Evolutionary conservation across 2,329 filamentous ascomycete species (phyloP), one percentile per base, ranked within the genome.

Genomic region (Trichophyton schoenleinii): DNA sequence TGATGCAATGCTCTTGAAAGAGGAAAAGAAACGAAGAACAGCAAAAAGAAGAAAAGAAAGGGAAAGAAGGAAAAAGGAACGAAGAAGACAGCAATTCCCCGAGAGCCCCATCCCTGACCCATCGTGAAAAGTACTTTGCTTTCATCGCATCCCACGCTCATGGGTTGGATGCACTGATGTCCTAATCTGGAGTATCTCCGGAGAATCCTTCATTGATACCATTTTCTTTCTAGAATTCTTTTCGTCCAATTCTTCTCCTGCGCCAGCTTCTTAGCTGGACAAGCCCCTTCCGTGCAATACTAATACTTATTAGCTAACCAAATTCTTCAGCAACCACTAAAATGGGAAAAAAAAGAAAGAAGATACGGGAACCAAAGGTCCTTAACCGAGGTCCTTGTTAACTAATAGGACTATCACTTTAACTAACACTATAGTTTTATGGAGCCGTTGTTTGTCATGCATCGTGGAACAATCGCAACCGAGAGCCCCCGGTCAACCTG

Each of bases 381-480:
- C 49, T 52, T 52, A 52, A 38, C 34, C 46, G 46, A 52, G 46
- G 18, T 9, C 8, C 18, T 13, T 52, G 18, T 28, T 52, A 52
- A 38, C 34, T 38, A 38, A 38, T 11, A 25, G 46, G 46, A 28
- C 22, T 25, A 52, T 52, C 18, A 52, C 3, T 25, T 52, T 11
- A 3, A 11, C 11, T 38, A 38, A 38, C 34, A 38, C 34, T 28
- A 52, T 52, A 52, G 46, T 52, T 52, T n/a, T n/a, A 44, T 44
- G 41, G 41, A 18, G 18, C 49, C 49, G 49, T 34, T 53, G 49
- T 53, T 53, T 53, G 49, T 53, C 49, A 53, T 53, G 49, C 18
- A 52, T 31, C 49, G 22, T 53, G 49, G 49, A 53, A 53, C 49
- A 53, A 53, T 53, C 49, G n/a, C 49, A 53, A 53, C 49, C 49